Evolutionary conservation across 75 land plant species (phyloP), one percentile per base, ranked within the genome.

Genomic region (Larix kaempferi): DNA sequence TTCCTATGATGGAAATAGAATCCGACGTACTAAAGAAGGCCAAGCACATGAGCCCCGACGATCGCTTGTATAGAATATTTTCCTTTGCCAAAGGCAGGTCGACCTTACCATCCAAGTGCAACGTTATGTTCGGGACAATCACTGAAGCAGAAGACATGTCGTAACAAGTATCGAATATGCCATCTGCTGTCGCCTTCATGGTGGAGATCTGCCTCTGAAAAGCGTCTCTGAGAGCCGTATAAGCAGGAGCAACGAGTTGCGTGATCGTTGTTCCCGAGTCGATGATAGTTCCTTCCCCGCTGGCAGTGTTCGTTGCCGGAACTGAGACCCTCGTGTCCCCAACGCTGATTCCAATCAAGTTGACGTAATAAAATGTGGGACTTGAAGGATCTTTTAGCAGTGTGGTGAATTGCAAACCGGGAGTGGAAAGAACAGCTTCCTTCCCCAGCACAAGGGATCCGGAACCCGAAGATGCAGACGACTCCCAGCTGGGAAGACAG

Each of bases 231-330:
- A 93, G 75, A 0, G 83, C 78, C 1, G 77, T 12, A 77, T 93
- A 93, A 1, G 87, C 93, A 4, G 80, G 8, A 2, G 86, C 74
- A 1, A 85, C 86, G 25, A 93, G 86, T 5, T 91, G 83, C 0
- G 89, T 90, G 56, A 90, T 82, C 29, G 88, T 84, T 3, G 95
- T 90, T 14, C 95, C 95, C 14, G 95, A 93, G 78, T 93, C 95
- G 75, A 93, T 82, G 41, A 93, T 87, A 0, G 90, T 82, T 5
- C 89, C 93, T 0, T 79, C 78, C 3, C 56, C 44, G 17, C 83
- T 74, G 0, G 80, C 56, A 23, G 82, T 83, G 0, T 66, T 59
- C 1, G 84, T 35, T 2, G 79, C 3, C 0, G 84, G 25, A 0
- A 88, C 82, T 1, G 86, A 56, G 1, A 93, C 33, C 15, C 4